These are phyloP conservation scores for Leersia perrieri DNA, from an alignment of 176 grass and related monocot genomes.

Conservation along the genomic window DNA sequence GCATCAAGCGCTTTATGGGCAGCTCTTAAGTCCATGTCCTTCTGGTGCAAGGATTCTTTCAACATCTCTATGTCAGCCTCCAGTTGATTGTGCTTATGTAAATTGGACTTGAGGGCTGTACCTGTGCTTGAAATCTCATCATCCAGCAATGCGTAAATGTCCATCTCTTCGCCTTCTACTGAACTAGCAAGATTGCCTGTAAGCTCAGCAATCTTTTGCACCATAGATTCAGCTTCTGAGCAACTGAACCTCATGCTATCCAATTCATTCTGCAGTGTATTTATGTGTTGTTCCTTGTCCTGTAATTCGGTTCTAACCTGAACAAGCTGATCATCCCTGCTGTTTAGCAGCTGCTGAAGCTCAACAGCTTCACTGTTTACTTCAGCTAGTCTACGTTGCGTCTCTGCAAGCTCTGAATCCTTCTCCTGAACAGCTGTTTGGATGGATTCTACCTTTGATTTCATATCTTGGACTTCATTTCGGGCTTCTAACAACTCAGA, in stretches of 20 bases:
- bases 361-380: conserved; percentile 43
- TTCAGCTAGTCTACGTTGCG: conserved; percentile 44
- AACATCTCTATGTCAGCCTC: conserved; percentile 58
- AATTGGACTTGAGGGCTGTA: conserved; percentile 41
- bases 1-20: conserved; percentile 34
- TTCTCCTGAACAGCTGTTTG: conserved; percentile 55
- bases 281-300: conserved; percentile 48
- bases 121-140: conserved; percentile 44
- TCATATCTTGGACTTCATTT: conserved; percentile 76
- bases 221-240: conserved; percentile 53
- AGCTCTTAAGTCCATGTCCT: conserved; percentile 49
- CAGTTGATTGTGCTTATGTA: conserved; percentile 52
- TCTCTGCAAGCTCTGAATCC: conserved; percentile 58
- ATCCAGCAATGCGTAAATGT: conserved; percentile 42
- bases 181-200: conserved; percentile 55
- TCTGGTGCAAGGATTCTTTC: conserved; percentile 45
- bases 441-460: conserved; percentile 60
- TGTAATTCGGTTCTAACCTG: conserved; percentile 47
- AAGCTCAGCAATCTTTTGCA: conserved; percentile 53
- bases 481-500: conserved; percentile 65
- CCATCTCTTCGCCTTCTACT: conserved; percentile 33
- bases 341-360: conserved; percentile 50
- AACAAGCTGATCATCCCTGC: conserved; percentile 55
- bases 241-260: conserved; percentile 42
- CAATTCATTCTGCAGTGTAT: conserved; percentile 44